Base-by-base conservation (phyloP, 768 basidiomycete genomes). In the Rhodotorula kratochvilovae region DNA sequence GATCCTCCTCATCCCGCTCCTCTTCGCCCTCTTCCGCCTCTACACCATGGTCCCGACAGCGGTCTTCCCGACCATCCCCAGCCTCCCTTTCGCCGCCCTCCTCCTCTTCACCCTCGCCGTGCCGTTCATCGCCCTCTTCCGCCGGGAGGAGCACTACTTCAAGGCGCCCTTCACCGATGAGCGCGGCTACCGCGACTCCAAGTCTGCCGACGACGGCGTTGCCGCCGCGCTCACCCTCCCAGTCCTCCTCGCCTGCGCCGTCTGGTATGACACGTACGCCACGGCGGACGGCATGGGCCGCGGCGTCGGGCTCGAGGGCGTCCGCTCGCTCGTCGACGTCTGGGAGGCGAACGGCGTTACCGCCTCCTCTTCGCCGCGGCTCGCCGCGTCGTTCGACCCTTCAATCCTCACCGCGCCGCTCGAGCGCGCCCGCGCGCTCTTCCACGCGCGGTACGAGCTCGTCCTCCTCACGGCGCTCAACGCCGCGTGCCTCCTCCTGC, bases 121-220 rank as follows among this genome's bases (percentile, higher is more conserved):
- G 15, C 70, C 75, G 17, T 68, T 73, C 72, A 64, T 76, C 58
- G 51, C 71, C 16, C 69, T 76, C 45, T 68, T 71, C 36, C 75
- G 74, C 2, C 67, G 68, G 12, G 54, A 64, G 3, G 54, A 36
- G 1, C 29, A 61, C 31, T 71, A 71, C 70, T 75, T 75, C 67
- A 65, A 72, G 56, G 74, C 76, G 27, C 78, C 78, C 27, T 78
- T 78, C 57, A 78, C 78, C 65, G 78, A 78, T 68, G 74, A 71
- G 29, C 75, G 78, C 8, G 78, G 78, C 0, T 78, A 76, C 63
- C 66, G 78, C 35, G 58, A 61, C 46, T 60, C 73, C 19, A 42
- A 46, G 6, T 53, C 46, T 0, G 76, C 77, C 1, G 78, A 78
- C 67, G 78, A 78, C 39, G 78, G 78, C 31, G 70, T 77, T 48